These are phyloP conservation scores for Oxytropis ochrocephala DNA, from an alignment of 306 rosid genomes.

Conservation along the genomic window DNA sequence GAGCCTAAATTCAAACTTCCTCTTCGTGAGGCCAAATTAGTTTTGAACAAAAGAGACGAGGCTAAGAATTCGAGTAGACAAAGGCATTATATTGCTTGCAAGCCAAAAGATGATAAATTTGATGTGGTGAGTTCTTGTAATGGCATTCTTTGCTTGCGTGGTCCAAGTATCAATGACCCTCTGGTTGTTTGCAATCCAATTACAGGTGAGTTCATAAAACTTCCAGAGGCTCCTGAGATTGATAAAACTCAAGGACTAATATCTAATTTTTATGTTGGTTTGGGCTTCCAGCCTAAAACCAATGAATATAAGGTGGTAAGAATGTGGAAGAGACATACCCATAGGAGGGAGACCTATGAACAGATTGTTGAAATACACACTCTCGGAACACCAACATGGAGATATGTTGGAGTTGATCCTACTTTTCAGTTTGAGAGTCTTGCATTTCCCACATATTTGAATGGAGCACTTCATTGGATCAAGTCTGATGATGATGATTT, in stretches of 20 bases:
- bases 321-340: neutral
- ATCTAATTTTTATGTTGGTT: neutral
- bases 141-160: constrained; percentile 27
- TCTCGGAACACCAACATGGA: neutral
- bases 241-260: neutral
- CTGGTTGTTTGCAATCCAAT: constrained; percentile 22
- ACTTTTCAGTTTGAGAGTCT: neutral
- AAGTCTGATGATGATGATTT: no score
- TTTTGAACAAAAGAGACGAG: neutral
- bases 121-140: constrained; percentile 20
- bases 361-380: neutral
- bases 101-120: neutral
- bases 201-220: constrained; percentile 18
- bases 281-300: neutral
- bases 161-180: neutral
- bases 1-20: constrained; percentile 26
- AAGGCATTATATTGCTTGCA: neutral
- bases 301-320: neutral
- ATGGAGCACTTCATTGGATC: neutral
- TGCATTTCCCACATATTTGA: neutral
- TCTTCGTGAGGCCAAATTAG: neutral
- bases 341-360: no score
- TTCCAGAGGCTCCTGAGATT: neutral
- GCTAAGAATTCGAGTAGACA: no score
- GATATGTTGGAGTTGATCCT: neutral